Base-by-base conservation (phyloP, 116 monocot species). In the Iris pallida region DNA sequence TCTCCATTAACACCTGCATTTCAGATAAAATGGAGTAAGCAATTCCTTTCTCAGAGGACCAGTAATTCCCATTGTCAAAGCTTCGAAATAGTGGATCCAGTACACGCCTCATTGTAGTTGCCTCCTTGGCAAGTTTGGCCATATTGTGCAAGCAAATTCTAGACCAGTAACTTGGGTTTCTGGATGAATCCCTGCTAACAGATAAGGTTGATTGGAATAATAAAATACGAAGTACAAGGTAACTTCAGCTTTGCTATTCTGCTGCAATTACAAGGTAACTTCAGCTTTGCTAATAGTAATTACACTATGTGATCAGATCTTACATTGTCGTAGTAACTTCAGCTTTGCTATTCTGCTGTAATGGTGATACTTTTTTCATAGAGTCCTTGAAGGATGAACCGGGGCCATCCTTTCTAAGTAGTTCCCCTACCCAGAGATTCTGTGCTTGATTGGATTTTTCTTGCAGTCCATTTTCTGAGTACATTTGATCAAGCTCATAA, bases 61-160 rank as follows among this genome's bases (percentile, higher is more conserved):
- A 99, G 46, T 73, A 79, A 57, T 78, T 78, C n/a, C 66, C 78
- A 45, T 64, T 68, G 71, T 99, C 99, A 83, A 99, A 90, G 47
- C 71, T 68, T 68, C 72, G 82, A 63, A 90, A 78, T 17, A 99
- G 59, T 17, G 93, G 78, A 9, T 99, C 99, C 42, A 93, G 75
- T 57, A 99, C 86, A 71, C 79, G 99, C n/a, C 99, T 63, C 69
- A 94, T 41, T 8, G 99, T 99, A 20, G 94, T 88, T 52, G 94
- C 99, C 59, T 93, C 99, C 58, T 91, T 91, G n/a, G 99, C 94
- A 53, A 94, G 70, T 70, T 77, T 82, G 42, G 84, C 75, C 86
- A 99, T 90, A 63, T 91, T 93, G 10, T 80, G 77, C 65, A 99
- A 73, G 66, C 93, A 93, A 69, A 86, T 55, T 75, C 79, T 82